These are phyloP conservation scores for Tephrocybe sp. DNA, from an alignment of 768 basidiomycete species.

Conservation along the genomic window DNA sequence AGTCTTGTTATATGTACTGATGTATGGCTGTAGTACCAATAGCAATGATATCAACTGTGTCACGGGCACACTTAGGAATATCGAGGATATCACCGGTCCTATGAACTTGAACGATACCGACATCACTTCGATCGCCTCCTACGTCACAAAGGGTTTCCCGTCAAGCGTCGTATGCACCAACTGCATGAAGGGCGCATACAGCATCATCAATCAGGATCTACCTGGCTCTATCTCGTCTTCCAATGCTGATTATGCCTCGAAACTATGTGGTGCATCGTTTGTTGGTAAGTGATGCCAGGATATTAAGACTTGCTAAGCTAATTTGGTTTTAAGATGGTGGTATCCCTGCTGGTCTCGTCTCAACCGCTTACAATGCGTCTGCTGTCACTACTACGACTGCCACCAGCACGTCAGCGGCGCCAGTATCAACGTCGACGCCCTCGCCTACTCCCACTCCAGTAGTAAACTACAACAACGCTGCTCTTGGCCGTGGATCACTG, in stretches of 20 bases:
- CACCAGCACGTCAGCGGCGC: slow-evolving; percentile 1
- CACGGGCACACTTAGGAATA: slow-evolving; percentile 43
- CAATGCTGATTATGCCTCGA: slow-evolving; percentile 19
- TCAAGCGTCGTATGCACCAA: slow-evolving; percentile 39
- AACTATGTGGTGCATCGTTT: slow-evolving; percentile 41
- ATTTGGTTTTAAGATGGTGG: slow-evolving; percentile 14
- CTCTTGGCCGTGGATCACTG: slow-evolving; percentile 5
- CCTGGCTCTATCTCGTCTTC: slow-evolving; percentile 26
- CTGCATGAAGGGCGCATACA: slow-evolving; percentile 45
- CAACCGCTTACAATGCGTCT: slow-evolving; percentile 8
- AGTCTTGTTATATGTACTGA: background rate
- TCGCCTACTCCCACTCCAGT: slow-evolving; percentile 3
- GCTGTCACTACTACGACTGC: background rate
- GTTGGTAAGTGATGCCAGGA: slow-evolving; percentile 28
- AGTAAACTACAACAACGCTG: slow-evolving; percentile 10
- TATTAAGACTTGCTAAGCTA: background rate
- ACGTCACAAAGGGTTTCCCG: slow-evolving; percentile 23
- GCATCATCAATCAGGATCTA: slow-evolving; percentile 26
- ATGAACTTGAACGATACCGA: slow-evolving; percentile 25
- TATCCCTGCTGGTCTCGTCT: slow-evolving; percentile 18
- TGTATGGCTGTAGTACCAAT: background rate
- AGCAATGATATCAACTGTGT: slow-evolving; percentile 43
- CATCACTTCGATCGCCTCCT: slow-evolving; percentile 21
- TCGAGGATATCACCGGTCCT: slow-evolving; percentile 38
- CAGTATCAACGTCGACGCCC: slow-evolving; percentile 4